phyloP scores from a whole-genome alignment of 805 yeast genomes.

The Yarrowia deformans region DNA sequence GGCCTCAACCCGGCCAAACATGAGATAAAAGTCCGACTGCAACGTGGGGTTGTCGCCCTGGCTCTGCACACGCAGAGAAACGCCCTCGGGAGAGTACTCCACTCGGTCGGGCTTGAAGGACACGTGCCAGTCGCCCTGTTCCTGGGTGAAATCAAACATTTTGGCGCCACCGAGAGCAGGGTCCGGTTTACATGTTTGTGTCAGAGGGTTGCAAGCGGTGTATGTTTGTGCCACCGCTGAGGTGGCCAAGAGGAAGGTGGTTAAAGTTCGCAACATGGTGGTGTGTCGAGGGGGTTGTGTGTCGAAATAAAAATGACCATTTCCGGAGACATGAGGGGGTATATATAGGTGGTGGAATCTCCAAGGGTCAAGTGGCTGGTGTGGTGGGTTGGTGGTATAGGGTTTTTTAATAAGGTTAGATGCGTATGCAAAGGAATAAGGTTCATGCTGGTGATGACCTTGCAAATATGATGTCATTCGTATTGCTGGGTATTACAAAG shows the following conservation, averaged over 20 bases:
- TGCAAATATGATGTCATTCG: too few relatives aligned
- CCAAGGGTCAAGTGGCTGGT: neutral
- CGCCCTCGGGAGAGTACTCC: conserved; percentile 63
- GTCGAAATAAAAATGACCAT: neutral
- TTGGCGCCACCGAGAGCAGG: conserved; percentile 69
- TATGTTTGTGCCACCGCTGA: conserved; percentile 46
- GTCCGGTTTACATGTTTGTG: conserved; percentile 56
- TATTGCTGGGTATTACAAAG: too few relatives aligned
- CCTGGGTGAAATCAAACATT: conserved; percentile 60
- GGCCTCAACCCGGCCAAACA: conserved; percentile 87
- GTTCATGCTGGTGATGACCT: too few relatives aligned
- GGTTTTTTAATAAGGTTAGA: too few relatives aligned
- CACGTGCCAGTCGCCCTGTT: conserved; percentile 55
- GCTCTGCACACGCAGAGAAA: conserved; percentile 63
- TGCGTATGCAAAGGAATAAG: too few relatives aligned
- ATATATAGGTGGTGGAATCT: neutral
- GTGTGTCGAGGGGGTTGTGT: neutral
- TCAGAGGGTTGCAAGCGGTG: conserved; percentile 57
- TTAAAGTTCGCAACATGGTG: neutral
- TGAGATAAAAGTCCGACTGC: conserved; percentile 78
- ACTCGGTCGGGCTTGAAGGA: conserved; percentile 50
- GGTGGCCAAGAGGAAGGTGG: conserved; percentile 21
- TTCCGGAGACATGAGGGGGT: neutral
- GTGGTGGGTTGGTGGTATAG: too few relatives aligned
- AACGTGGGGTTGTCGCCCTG: conserved; percentile 80